Evolutionary conservation across 805 yeast genomes (phyloP), one percentile per base, ranked within the genome.

Genomic region (Metschnikowia proteae): DNA sequence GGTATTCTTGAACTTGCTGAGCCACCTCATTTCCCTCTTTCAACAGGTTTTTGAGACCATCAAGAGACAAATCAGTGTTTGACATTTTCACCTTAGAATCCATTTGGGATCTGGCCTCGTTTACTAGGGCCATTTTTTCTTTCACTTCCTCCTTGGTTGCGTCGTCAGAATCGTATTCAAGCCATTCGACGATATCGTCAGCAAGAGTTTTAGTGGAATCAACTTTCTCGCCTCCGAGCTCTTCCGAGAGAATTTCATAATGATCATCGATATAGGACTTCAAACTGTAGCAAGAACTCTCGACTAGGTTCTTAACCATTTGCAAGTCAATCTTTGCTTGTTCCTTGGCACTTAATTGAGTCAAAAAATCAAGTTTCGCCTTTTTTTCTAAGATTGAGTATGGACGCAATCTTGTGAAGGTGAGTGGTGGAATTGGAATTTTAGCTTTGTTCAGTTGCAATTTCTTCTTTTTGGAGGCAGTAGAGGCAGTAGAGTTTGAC

Each of bases 251-350:
- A 0, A 54, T 49, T 6, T 75, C 75, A 25, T 76, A 80, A 35
- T 77, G 76, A 30, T 80, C 81, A 13, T 80, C 85, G 17, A 88
- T 58, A 45, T 70, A 74, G 7, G 78, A 73, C 49, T 96, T 80
- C 29, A 88, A 73, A 49, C 76, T 76, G 68, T 92, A 91, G 46
- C 90, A 71, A n/a, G 78, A 68, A 22, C 82, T 76, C 66, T 92
- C 98, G 22, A 92, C 75, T 32, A 74, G 67, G 64, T 91, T 92
- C 55, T 80, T 77, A 29, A 78, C 67, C 48, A 80, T 81, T 39
- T 86, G 86, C 36, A 79, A 67, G 46, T 71, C 66, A 28, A 69
- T 66, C 46, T 87, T 74, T 46, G 74, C 80, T 10, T 68, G 65
- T 57, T 89, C 96, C 48, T 72, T 72, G 23, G 63, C 60, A 49